Percentiles rank a stretch among this genome's conserved stretches.
Evolutionary conservation across 805 yeast species (phyloP).

Genomic region (Scheffersomyces ergatensis): DNA sequence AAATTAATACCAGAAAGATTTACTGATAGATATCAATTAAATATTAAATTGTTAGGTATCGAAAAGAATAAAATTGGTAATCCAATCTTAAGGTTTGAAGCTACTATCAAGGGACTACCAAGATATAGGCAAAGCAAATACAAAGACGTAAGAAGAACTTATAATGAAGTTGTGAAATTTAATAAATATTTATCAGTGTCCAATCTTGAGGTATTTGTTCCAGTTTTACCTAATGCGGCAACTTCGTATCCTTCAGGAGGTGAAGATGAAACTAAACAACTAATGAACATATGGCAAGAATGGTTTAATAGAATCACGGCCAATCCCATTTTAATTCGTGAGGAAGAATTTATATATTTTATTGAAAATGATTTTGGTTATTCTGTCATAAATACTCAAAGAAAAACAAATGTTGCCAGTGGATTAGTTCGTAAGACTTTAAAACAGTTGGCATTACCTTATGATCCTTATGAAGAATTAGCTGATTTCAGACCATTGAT

Average conservation of each 20-base stretch:
- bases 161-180: constrained; percentile 70
- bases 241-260: constrained; percentile 84
- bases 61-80: constrained; percentile 75
- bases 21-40: constrained; percentile 40
- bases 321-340: constrained; percentile 79
- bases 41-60: constrained; percentile 59
- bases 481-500: constrained; percentile 86
- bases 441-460: constrained; percentile 89
- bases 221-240: constrained; percentile 73
- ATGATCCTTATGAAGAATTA: constrained; percentile 77
- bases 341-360: constrained; percentile 85
- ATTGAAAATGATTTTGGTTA: constrained; percentile 73
- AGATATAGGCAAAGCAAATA: constrained; percentile 69
- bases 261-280: constrained; percentile 67
- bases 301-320: constrained; percentile 78
- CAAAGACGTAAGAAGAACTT: constrained; percentile 76
- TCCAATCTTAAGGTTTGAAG: constrained; percentile 75
- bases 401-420: constrained; percentile 64
- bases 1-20: constrained; percentile 51
- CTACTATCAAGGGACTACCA: constrained; percentile 53
- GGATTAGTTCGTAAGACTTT: constrained; percentile 86
- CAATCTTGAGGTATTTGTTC: constrained; percentile 89
- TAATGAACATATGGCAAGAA: constrained; percentile 62
- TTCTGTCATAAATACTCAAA: constrained; percentile 57
- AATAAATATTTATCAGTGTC: constrained; percentile 77